Evolutionary conservation across 2,329 filamentous ascomycete genomes (phyloP).

Genomic region (Trichoderma gracile): DNA sequence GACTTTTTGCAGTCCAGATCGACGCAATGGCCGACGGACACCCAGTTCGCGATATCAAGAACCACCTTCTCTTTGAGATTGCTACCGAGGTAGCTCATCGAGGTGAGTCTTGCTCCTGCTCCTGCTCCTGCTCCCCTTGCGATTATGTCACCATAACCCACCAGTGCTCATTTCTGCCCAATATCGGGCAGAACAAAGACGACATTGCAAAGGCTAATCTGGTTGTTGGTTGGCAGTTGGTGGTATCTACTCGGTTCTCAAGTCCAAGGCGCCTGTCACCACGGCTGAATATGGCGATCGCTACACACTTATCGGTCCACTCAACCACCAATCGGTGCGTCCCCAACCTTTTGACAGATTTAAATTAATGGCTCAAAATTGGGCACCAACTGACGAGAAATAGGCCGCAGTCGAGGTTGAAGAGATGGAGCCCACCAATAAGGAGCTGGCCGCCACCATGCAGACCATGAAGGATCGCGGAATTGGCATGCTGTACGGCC

Average conservation of each 20-base stretch:
- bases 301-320: slow-evolving; percentile 91
- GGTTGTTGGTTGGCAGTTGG: slow-evolving; percentile 64
- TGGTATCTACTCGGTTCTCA: slow-evolving; percentile 98
- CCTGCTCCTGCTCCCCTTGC: no score
- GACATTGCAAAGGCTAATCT: background rate
- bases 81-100: slow-evolving; percentile 97
- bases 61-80: slow-evolving; percentile 94
- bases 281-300: slow-evolving; percentile 97
- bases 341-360: slow-evolving; percentile 8
- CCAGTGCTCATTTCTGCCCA: slow-evolving; percentile 10
- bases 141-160: background rate
- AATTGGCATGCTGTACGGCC: slow-evolving; percentile 85
- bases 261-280: slow-evolving; percentile 97
- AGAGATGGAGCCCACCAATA: slow-evolving; percentile 80
- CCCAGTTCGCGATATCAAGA: slow-evolving; percentile 74
- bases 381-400: slow-evolving; percentile 17
- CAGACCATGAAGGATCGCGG: slow-evolving; percentile 90
- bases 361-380: slow-evolving; percentile 26
- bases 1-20: slow-evolving; percentile 25
- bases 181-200: background rate
- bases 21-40: slow-evolving; percentile 51
- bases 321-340: slow-evolving; percentile 84
- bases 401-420: slow-evolving; percentile 98
- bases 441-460: slow-evolving; percentile 78
- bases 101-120: slow-evolving; percentile 56